These are phyloP conservation scores for Coemansia furcata DNA, from an alignment of 192 early-diverging fungal genomes.

Conservation along the genomic window DNA sequence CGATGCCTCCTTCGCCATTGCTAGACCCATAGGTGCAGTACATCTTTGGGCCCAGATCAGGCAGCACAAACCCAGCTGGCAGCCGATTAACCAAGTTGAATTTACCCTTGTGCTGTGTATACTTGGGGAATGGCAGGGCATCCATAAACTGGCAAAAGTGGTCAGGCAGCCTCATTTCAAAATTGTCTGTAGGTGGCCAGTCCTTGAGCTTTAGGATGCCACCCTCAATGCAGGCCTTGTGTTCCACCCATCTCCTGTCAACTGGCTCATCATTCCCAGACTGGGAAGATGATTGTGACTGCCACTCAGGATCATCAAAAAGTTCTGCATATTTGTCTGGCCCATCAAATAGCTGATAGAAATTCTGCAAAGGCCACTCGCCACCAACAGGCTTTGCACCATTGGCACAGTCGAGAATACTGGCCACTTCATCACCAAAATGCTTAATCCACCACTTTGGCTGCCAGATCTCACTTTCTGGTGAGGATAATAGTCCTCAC, in stretches of 20 bases:
- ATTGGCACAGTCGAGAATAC: constrained; percentile 56
- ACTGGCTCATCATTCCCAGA: not conserved
- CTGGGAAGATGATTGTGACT: not conserved
- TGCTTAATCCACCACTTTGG: constrained; percentile 36
- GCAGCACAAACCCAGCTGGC: constrained; percentile 55
- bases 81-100: constrained; percentile 62
- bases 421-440: constrained; percentile 46
- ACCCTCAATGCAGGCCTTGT: constrained; percentile 2
- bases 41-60: constrained; percentile 76
- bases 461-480: constrained; percentile 22
- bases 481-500: constrained; percentile 13
- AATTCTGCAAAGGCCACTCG: constrained; percentile 37
- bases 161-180: constrained; percentile 52
- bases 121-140: constrained; percentile 57
- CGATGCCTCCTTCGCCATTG: constrained; percentile 49
- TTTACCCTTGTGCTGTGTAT: constrained; percentile 54
- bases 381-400: constrained; percentile 8
- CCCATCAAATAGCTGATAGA: constrained; percentile 56
- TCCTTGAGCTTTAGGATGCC: constrained; percentile 59
- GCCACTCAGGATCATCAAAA: constrained; percentile 7
- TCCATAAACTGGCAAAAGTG: constrained; percentile 59
- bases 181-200: constrained; percentile 65
- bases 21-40: constrained; percentile 69
- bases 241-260: constrained; percentile 14
- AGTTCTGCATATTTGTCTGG: constrained; percentile 9